Percentiles rank a stretch among this genome's conserved stretches.
Evolutionary conservation across 2,329 filamentous ascomycete genomes (phyloP).

Genomic region (Neurospora sp.): DNA sequence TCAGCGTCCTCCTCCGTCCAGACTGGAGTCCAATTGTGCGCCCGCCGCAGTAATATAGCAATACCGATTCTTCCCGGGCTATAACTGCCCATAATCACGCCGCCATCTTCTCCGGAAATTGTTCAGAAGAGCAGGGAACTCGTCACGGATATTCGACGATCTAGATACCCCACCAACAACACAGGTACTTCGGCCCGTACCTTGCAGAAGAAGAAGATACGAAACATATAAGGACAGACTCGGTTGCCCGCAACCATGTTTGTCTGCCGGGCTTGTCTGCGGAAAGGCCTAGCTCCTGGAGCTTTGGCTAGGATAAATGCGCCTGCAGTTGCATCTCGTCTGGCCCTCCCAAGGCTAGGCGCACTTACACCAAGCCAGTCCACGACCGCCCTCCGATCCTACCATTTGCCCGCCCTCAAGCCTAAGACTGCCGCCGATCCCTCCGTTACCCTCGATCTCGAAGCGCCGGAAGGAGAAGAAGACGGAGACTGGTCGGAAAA

Average conservation of each 20-base stretch:
- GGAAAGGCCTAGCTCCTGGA: constrained; percentile 11
- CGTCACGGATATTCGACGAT: not conserved
- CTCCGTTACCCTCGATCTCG: not conserved
- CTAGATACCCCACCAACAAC: not conserved
- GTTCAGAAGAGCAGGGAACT: not conserved
- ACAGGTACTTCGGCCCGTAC: not conserved
- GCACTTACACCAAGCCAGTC: not conserved
- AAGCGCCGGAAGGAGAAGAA: not conserved
- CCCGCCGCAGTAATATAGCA: not conserved
- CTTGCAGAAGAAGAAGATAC: not conserved
- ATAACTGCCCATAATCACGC: not conserved
- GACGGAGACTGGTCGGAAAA: not conserved
- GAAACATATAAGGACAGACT: not conserved
- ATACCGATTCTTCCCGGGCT: not conserved
- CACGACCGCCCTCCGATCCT: not conserved
- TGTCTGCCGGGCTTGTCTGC: constrained; percentile 28
- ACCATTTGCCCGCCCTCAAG: not conserved
- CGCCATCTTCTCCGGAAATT: not conserved
- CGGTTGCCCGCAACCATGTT: constrained; percentile 23
- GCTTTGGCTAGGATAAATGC: not conserved
- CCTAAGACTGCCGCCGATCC: not conserved
- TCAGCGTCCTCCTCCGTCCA: not conserved
- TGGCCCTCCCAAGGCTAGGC: not conserved
- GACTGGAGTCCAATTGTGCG: not conserved
- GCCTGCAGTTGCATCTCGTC: not conserved